Evolutionary conservation across 2,329 filamentous ascomycete species (phyloP), one percentile per base, ranked within the genome.

Genomic region (Aspergillus sp.): DNA sequence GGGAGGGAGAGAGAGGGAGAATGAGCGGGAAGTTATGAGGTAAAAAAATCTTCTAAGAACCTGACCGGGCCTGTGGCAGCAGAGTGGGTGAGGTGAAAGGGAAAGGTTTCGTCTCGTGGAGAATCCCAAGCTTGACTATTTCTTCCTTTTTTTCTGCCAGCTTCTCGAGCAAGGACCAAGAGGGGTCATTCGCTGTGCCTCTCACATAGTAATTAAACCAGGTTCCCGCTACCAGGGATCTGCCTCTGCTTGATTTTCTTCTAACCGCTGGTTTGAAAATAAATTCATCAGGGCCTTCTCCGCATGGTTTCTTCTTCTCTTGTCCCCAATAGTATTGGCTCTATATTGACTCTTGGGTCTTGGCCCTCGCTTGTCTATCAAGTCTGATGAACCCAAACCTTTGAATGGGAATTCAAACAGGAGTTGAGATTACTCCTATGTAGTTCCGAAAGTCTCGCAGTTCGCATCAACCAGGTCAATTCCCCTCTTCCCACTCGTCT

Each of bases 41-140:
- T 78, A 77, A 78, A 76, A 69, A 69, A 67, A 76, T 78, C 78
- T 72, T 73, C 72, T 77, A 78, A 78, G 69, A 68, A 66, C 69
- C 34, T 41, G 34, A 15, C 34, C 11, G 9, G 13, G 34, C 34
- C 34, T 41, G 34, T 41, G 34, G 34, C 34, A 41, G 34, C 34
- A 15, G 34, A 41, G 34, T 63, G 47, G 43, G 28, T 56, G 62
- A 61, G 62, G 63, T 53, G 59, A 61, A 62, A 59, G 54, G 46
- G 28, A 60, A 65, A 68, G 60, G 63, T 61, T 46, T 51, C 49
- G 34, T 56, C 48, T 60, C 61, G 58, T 63, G 54, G 57, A 54
- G 51, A 52, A 57, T 61, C 46, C 59, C 59, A 30, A 61, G 41
- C 63, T 66, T 62, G 59, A 64, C 50, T 57, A 61, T 66, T 62